Percentiles rank a stretch among this genome's conserved stretches.
Evolutionary conservation across 306 rosid genomes (phyloP).

Genomic region (Begonia loranthoides): DNA sequence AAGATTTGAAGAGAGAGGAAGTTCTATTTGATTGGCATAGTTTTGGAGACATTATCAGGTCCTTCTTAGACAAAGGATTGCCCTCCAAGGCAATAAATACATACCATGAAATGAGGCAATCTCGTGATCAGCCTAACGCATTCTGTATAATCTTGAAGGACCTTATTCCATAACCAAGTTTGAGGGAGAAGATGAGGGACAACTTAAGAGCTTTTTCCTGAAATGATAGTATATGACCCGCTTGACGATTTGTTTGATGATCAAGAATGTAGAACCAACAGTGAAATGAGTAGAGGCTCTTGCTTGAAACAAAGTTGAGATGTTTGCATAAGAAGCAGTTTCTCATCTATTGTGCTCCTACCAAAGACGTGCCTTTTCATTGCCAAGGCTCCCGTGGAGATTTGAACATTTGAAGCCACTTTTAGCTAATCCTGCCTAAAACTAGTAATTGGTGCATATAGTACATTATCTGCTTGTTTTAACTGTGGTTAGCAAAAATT

Average conservation of each 20-base stretch:
- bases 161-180: slow-evolving; percentile 66
- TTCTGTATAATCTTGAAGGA: slow-evolving; percentile 80
- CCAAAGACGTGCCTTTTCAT: too few relatives aligned
- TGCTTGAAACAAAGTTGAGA: background rate
- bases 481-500: too few relatives aligned
- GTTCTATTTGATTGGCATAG: slow-evolving; percentile 86
- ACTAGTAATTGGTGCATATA: too few relatives aligned
- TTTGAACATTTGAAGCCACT: too few relatives aligned
- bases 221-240: slow-evolving; percentile 76
- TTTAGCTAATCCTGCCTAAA: too few relatives aligned
- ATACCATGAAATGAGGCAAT: slow-evolving; percentile 66
- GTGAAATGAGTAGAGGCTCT: background rate
- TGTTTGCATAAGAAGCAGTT: too few relatives aligned
- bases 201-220: slow-evolving; percentile 77
- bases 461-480: too few relatives aligned
- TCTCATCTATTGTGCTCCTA: too few relatives aligned
- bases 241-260: slow-evolving; percentile 60
- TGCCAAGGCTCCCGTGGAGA: too few relatives aligned
- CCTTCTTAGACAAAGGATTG: slow-evolving; percentile 53
- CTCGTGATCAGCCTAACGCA: slow-evolving; percentile 73
- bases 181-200: slow-evolving; percentile 66
- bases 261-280: background rate
- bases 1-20: slow-evolving; percentile 55
- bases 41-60: slow-evolving; percentile 71
- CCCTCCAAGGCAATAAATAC: slow-evolving; percentile 61